Conservation (phyloP, 768 basidiomycete species). For the Rhizopogon sp. region DNA sequence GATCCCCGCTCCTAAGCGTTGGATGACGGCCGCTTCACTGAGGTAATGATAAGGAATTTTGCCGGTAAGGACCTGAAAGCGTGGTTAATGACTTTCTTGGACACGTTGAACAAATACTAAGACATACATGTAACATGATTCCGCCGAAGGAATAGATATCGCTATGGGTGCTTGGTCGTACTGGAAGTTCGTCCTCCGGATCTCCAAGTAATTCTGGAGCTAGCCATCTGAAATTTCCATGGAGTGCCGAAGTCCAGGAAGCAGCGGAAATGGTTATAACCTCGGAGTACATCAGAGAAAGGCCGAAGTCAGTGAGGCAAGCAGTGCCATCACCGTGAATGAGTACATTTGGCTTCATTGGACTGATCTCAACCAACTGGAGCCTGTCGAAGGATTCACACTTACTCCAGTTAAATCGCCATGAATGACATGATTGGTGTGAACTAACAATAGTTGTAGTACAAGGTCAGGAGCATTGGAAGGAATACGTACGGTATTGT, state of each 20-base stretch:
- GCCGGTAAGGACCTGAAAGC: not conserved
- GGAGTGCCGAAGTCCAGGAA: too few species aligned
- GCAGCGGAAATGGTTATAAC: too few species aligned
- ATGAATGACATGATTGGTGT: not conserved
- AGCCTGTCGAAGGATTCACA: not conserved
- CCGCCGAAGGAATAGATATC: conserved; percentile 43
- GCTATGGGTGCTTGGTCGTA: conserved; percentile 11
- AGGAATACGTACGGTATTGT: not conserved
- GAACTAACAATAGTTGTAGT: not conserved
- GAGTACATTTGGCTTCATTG: conserved; percentile 9
- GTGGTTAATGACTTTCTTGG: conserved; percentile 4
- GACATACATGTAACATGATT: conserved; percentile 19
- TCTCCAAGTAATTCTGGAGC: too few species aligned
- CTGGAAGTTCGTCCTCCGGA: not conserved
- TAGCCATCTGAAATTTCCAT: too few species aligned
- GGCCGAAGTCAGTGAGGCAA: conserved; percentile 38
- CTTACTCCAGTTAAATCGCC: conserved; percentile 7
- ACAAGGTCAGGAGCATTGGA: not conserved
- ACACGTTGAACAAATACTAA: too few species aligned
- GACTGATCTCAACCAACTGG: not conserved
- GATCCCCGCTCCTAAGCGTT: conserved; percentile 7
- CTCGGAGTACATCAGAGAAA: conserved; percentile 5
- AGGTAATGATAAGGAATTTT: conserved; percentile 17
- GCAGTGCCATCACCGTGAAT: conserved; percentile 35
- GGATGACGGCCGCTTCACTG: conserved; percentile 13